Evolutionary conservation across 2,329 filamentous ascomycete genomes (phyloP), one percentile per base, ranked within the genome.

Genomic region (Massarina eburnea): DNA sequence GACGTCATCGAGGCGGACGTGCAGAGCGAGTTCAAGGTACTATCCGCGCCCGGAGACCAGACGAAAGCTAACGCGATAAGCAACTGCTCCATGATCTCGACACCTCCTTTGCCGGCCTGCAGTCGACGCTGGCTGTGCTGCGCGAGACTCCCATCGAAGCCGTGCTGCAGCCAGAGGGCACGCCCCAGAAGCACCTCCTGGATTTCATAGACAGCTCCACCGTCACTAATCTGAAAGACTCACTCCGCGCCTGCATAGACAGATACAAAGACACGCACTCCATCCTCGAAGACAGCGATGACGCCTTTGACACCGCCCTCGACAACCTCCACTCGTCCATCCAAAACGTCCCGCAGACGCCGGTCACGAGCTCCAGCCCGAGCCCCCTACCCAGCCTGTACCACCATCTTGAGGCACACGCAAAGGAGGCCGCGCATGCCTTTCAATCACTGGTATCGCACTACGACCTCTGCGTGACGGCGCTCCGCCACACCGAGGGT

Each of bases 381-480:
- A 59, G 71, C 5, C 73, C 71, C 0, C 73, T 80, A 35, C 73
- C 76, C 0, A 58, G 62, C 8, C 63, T 79, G 30, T 79, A 80
- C 52, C 72, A 72, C 41, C 64, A 68, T 2, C 78, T 95, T 27
- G 84, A 91, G 53, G 77, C 77, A 12, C 84, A 92, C 56, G 91
- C 91, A 0, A 84, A 88, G 51, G 83, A 85, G 58, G 92, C 95
- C 84, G 92, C 91, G 4, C 79, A 85, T 46, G 79, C 90, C 4
- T 80, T 97, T 1, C 82, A 89, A 45, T 90, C 87, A 1, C 76
- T 97, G 3, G 91, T 90, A 7, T 82, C 81, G 20, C 92, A 97
- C 71, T 96, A 96, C 66, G 92, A 97, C 68, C 82, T 95, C 54
- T 96, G 92, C 68, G 89, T 95, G 12, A 92, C 86, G 1, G 92